Evolutionary conservation across 2,329 filamentous ascomycete genomes (phyloP).

Genomic region (Lojkania enalia): DNA sequence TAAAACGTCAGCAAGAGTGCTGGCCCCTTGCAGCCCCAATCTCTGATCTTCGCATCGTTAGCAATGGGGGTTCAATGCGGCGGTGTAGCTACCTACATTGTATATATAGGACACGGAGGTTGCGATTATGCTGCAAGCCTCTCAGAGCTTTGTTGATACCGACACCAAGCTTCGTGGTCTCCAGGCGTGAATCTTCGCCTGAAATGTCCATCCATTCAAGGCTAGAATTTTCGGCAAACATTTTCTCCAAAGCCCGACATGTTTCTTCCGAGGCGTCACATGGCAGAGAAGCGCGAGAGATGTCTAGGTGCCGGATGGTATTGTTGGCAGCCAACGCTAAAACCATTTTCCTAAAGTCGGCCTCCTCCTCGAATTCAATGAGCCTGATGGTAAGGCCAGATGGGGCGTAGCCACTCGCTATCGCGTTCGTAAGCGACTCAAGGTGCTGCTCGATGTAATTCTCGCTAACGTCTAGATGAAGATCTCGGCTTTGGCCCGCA

Average conservation of each 20-base stretch:
- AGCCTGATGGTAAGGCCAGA: slow-evolving; percentile 67
- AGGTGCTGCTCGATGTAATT: slow-evolving; percentile 61
- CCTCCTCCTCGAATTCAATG: slow-evolving; percentile 69
- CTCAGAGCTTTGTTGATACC: slow-evolving; percentile 68
- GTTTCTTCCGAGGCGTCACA: slow-evolving; percentile 70
- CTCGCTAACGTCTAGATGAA: slow-evolving; percentile 69
- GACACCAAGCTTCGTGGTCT: slow-evolving; percentile 69
- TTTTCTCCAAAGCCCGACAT: slow-evolving; percentile 62
- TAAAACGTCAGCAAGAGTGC: slow-evolving; percentile 68
- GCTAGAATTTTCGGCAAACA: slow-evolving; percentile 70
- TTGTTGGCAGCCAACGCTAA: slow-evolving; percentile 65
- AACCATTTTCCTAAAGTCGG: slow-evolving; percentile 65
- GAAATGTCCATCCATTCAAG: slow-evolving; percentile 70
- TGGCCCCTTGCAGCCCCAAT: slow-evolving; percentile 69
- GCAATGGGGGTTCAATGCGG: not conserved
- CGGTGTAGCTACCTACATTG: slow-evolving; percentile 47
- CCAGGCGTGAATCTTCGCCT: slow-evolving; percentile 71
- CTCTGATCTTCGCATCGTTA: slow-evolving; percentile 57
- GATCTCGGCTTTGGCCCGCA: slow-evolving; percentile 55
- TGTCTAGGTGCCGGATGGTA: slow-evolving; percentile 66
- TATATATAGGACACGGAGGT: slow-evolving; percentile 64
- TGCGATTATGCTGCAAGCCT: slow-evolving; percentile 66
- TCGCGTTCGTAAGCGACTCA: slow-evolving; percentile 56
- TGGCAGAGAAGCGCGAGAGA: slow-evolving; percentile 70
- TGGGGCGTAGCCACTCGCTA: slow-evolving; percentile 59